These are phyloP conservation scores for Haberlea rhodopensis DNA, from an alignment of 257 asterid species.

Conservation along the genomic window DNA sequence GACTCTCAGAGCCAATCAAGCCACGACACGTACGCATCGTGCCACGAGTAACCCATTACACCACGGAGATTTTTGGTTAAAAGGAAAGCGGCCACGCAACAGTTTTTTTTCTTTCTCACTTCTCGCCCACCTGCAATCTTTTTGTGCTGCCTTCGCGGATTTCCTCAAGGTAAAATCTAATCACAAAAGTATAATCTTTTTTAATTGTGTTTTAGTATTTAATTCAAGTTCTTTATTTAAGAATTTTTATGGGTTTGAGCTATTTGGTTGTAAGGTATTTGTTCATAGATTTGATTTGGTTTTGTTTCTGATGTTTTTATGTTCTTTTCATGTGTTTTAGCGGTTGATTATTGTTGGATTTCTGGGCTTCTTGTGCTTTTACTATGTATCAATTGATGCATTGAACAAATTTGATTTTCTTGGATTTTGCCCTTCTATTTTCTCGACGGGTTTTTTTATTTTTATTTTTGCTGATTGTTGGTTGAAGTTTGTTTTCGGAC, in stretches of 20 bases:
- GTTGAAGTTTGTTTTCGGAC: background rate
- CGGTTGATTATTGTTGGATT: background rate
- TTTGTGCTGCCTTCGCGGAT: background rate
- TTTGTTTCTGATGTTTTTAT: background rate
- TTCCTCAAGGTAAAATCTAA: constrained; percentile 27
- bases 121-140: constrained; percentile 12
- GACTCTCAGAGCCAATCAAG: constrained; percentile 19
- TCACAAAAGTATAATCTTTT: background rate
- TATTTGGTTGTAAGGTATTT: background rate
- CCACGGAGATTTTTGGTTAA: constrained; percentile 5
- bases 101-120: background rate
- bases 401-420: background rate
- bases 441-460: background rate
- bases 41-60: background rate
- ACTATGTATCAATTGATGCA: background rate
- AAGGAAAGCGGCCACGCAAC: constrained; percentile 38
- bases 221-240: background rate
- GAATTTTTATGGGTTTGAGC: background rate
- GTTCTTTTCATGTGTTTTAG: constrained; percentile 2
- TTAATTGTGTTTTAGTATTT: background rate
- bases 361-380: background rate
- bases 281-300: background rate
- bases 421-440: background rate
- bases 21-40: constrained; percentile 33
- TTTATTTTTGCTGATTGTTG: background rate